Evolutionary conservation across 2,329 filamentous ascomycete genomes (phyloP).

Genomic region (Sclerotinia subarctica): DNA sequence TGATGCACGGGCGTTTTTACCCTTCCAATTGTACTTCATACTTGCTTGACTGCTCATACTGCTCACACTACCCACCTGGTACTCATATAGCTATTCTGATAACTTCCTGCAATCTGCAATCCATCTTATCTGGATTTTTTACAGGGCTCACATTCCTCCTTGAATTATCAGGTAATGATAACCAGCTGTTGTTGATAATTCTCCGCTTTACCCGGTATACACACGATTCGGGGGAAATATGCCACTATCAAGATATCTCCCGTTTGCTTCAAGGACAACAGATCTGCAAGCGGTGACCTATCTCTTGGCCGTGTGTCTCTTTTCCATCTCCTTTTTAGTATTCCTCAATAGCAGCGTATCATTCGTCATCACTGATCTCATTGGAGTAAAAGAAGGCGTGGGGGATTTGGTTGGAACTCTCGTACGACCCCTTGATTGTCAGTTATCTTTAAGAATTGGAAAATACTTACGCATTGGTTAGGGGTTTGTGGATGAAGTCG

Average conservation of each 20-base stretch:
- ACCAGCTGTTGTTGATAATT: background rate
- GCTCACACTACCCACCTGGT: background rate
- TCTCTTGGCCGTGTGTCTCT: constrained; percentile 76
- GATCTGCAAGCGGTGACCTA: constrained; percentile 67
- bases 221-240: constrained; percentile 14
- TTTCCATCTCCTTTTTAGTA: constrained; percentile 85
- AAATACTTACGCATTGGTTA: constrained; percentile 17
- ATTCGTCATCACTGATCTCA: constrained; percentile 80
- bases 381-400: constrained; percentile 69
- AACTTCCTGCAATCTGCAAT: constrained; percentile 10
- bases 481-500: constrained; percentile 79
- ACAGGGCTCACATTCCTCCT: background rate
- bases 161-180: background rate
- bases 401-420: constrained; percentile 81
- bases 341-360: constrained; percentile 83
- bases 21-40: background rate
- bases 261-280: constrained; percentile 60
- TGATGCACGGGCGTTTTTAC: constrained; percentile 7
- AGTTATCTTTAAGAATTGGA: constrained; percentile 2
- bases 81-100: background rate
- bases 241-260: constrained; percentile 39
- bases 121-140: background rate
- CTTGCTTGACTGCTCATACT: background rate
- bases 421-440: constrained; percentile 18
- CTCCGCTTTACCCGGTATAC: constrained; percentile 5